Conservation (phyloP, 2,329 filamentous ascomycete species). For the Neonectria punicea region DNA sequence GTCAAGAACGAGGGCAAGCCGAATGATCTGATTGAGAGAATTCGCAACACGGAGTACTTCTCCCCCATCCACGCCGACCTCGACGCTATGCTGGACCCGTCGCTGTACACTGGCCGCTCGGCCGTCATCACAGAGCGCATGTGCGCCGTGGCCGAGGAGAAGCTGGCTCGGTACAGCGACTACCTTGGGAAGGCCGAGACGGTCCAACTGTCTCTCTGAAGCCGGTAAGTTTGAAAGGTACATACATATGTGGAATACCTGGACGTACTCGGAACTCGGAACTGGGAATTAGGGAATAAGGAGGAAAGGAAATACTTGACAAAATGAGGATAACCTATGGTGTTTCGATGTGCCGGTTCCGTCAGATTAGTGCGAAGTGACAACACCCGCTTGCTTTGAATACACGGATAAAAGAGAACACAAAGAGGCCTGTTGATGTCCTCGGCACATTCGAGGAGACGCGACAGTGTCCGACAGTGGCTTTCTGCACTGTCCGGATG, state of each 20-base stretch:
- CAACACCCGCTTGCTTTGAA: too few species aligned
- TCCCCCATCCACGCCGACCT: constrained; percentile 33
- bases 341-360: too few species aligned
- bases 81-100: constrained; percentile 29
- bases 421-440: too few species aligned
- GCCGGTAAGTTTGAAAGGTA: too few species aligned
- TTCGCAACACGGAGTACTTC: constrained; percentile 36
- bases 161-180: constrained; percentile 28
- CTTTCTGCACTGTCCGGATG: not conserved
- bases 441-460: too few species aligned
- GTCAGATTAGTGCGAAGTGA: too few species aligned
- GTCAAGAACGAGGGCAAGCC: constrained; percentile 34
- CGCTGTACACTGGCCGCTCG: constrained; percentile 32
- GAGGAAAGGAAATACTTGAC: too few species aligned
- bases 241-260: too few species aligned
- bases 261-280: too few species aligned
- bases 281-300: too few species aligned
- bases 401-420: too few species aligned
- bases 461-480: not conserved
- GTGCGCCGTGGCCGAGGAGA: constrained; percentile 30
- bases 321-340: too few species aligned
- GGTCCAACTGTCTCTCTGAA: constrained; percentile 26
- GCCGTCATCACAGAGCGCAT: constrained; percentile 28
- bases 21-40: constrained; percentile 34
- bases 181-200: constrained; percentile 26